Evolutionary conservation across 257 asterid species (phyloP), one percentile per base, ranked within the genome.

Genomic region (Nicotiana paniculata): DNA sequence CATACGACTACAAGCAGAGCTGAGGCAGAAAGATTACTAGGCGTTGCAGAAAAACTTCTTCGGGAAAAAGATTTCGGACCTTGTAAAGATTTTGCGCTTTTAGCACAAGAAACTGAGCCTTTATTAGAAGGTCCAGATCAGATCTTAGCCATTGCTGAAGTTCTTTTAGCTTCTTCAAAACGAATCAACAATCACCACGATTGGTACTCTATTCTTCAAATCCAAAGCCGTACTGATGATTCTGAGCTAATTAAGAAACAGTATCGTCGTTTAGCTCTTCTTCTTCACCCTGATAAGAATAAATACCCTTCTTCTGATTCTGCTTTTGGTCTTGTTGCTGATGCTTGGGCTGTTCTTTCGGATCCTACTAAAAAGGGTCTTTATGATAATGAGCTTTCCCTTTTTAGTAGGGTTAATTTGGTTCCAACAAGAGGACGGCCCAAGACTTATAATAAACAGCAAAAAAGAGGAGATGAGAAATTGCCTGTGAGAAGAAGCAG

Each of bases 251-350:
- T 93, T 43, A 93, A 88, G 83, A 93, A 91, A 84, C 97, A 93
- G 91, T 95, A 92, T 89, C 97, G 96, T 35, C 93, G 95, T n/a
- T 90, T 93, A 69, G 97, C 98, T 1, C 96, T 95, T 43, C 97
- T 93, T 39, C 96, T 95, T 81, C 99, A 95, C 85, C 97, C 99
- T 2, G 99, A 95, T 80, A 95, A 95, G 89, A 95, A 95, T 89
- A 93, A 92, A 58, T 92, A 82, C 86, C 91, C 93, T 57, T 95
- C 90, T 62, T 82, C 99, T 35, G 99, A 95, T 57, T 80, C 93
- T n/a, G 99, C 98, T 62, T 95, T 95, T 81, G 91, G 91, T 21
- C 97, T 95, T 35, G 99, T 93, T 5, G 91, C 96, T 77, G 98
- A 95, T 68, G 93, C 99, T 1, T 95, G 97, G 98, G 93, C 89